phyloP scores from a whole-genome alignment of 805 yeast species.

The Lipomyces sp. region DNA sequence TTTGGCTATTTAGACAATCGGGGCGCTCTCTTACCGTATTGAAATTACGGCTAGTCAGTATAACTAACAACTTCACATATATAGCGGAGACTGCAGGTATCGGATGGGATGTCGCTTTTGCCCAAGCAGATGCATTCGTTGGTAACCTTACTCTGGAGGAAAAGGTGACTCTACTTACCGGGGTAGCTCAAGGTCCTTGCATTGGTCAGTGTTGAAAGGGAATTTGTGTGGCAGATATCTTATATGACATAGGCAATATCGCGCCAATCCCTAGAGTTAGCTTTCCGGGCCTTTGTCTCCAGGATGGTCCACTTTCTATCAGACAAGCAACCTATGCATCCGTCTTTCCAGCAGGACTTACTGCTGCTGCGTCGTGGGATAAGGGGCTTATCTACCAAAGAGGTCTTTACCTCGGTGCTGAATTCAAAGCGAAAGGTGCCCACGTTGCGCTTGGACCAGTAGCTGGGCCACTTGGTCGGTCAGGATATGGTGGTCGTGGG shows the following conservation, averaged over 20 bases:
- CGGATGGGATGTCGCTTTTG: slow-evolving; percentile 60
- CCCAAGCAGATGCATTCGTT: slow-evolving; percentile 58
- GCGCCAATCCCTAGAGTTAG: slow-evolving; percentile 61
- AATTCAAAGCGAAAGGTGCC: slow-evolving; percentile 47
- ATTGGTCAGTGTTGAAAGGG: slow-evolving; percentile 36
- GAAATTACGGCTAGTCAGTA: background rate
- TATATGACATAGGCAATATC: slow-evolving; percentile 52
- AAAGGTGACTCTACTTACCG: slow-evolving; percentile 64
- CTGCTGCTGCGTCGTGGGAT: slow-evolving; percentile 64
- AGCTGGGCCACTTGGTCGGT: slow-evolving; percentile 64
- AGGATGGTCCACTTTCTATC: slow-evolving; percentile 67
- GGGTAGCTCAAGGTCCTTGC: slow-evolving; percentile 64
- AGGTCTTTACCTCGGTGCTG: slow-evolving; percentile 62
- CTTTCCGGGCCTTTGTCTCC: slow-evolving; percentile 59
- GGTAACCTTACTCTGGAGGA: slow-evolving; percentile 62
- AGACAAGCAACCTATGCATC: slow-evolving; percentile 60
- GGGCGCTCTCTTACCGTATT: background rate
- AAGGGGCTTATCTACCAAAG: slow-evolving; percentile 55
- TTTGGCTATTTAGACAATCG: too few relatives aligned
- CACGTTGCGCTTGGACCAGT: slow-evolving; percentile 52
- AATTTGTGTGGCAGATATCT: background rate
- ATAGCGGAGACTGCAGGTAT: background rate
- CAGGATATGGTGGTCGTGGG: slow-evolving; percentile 67
- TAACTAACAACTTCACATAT: background rate
- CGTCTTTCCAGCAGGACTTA: slow-evolving; percentile 61